These are phyloP conservation scores for Mediolabrus comicus DNA, from an alignment of 108 stramenopile species.

Conservation along the genomic window DNA sequence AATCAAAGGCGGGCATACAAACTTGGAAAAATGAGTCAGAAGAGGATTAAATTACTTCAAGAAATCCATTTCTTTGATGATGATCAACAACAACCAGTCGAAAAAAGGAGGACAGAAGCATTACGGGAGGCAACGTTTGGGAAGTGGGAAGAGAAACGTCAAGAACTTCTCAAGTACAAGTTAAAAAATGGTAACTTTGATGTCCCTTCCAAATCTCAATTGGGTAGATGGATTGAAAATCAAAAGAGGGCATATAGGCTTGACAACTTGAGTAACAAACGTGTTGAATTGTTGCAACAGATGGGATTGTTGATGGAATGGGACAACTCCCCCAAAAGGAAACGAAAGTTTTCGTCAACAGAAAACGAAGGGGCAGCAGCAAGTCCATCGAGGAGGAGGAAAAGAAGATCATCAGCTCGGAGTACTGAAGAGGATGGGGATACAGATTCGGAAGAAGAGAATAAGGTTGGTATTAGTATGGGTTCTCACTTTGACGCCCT, in stretches of 20 bases:
- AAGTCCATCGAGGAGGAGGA: not conserved
- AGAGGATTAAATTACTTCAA: conserved; percentile 14
- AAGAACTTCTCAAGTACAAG: not conserved
- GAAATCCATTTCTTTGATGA: conserved; percentile 40
- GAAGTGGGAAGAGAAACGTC: not conserved
- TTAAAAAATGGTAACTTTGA: not conserved
- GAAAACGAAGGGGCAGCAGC: not conserved
- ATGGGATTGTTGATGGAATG: not conserved
- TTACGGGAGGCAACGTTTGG: conserved; percentile 8
- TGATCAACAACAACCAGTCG: not conserved
- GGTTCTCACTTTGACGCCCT: too few species aligned
- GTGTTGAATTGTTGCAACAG: not conserved
- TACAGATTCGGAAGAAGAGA: too few species aligned
- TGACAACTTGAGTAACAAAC: not conserved
- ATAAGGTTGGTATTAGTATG: too few species aligned
- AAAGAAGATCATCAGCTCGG: not conserved
- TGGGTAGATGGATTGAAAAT: not conserved
- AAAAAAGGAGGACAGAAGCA: conserved; percentile 22
- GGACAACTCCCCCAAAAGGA: not conserved
- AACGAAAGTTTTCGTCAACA: not conserved
- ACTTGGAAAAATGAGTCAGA: conserved; percentile 15
- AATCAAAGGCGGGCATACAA: conserved; percentile 37
- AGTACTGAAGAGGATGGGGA: not conserved
- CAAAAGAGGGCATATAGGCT: not conserved
- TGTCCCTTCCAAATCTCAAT: not conserved